These are phyloP conservation scores for Microstegium vimineum DNA, from an alignment of 176 grass and related monocot species.

Conservation along the genomic window DNA sequence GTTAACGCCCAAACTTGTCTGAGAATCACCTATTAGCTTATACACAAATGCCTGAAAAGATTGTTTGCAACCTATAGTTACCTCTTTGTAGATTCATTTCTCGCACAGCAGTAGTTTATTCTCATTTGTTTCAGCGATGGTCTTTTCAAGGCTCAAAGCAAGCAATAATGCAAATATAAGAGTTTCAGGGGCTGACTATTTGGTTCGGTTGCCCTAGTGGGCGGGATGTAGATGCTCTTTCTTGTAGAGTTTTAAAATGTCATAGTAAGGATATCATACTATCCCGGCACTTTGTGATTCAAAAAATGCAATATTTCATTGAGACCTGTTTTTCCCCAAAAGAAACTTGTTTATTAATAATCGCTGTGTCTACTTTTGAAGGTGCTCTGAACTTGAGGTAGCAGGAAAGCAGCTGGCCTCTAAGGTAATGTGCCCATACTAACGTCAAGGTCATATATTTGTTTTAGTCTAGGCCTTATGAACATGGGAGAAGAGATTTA, in stretches of 20 bases:
- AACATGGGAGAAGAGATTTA: neutral
- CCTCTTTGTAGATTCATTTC: neutral
- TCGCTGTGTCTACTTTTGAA: neutral
- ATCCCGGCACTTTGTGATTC: neutral
- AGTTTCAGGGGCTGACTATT: neutral
- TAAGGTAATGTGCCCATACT: slow-evolving; percentile 26
- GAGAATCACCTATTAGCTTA: too few species aligned
- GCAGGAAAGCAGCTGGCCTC: neutral
- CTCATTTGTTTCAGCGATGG: neutral
- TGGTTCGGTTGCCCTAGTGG: neutral
- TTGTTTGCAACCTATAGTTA: neutral
- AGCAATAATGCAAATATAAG: neutral
- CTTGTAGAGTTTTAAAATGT: neutral
- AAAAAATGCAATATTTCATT: neutral
- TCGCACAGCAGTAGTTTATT: neutral
- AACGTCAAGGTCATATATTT: neutral
- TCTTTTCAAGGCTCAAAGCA: neutral
- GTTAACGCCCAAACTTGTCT: neutral
- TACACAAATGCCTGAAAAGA: neutral
- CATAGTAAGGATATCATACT: neutral
- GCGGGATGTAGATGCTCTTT: neutral
- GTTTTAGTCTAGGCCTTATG: neutral
- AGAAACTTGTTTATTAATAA: neutral
- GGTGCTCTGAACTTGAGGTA: slow-evolving; percentile 29
- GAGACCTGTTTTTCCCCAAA: neutral